These are phyloP conservation scores for Suillus sp. DNA, from an alignment of 768 basidiomycete genomes.

Conservation along the genomic window DNA sequence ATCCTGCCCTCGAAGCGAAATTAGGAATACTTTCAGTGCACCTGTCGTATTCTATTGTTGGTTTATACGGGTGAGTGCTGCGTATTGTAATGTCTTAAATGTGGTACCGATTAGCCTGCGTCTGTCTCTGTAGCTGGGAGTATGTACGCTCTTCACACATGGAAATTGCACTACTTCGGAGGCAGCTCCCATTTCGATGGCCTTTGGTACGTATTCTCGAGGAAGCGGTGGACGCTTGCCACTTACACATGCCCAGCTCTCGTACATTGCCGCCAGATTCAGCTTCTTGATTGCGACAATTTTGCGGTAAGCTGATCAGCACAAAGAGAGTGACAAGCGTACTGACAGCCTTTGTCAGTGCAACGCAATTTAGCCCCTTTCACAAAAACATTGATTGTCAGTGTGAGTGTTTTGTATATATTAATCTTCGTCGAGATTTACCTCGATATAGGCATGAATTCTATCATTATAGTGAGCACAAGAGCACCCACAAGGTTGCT, in stretches of 20 bases:
- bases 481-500: too few species aligned
- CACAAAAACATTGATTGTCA: background rate
- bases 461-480: background rate
- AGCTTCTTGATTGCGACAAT: background rate
- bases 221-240: too few species aligned
- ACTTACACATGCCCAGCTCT: background rate
- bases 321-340: background rate
- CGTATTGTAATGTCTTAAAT: background rate
- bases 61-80: background rate
- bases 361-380: background rate
- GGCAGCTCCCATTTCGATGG: constrained; percentile 2
- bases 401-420: background rate
- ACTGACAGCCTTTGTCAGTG: background rate
- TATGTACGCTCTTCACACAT: constrained; percentile 1
- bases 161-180: background rate
- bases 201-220: background rate
- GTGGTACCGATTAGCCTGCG: too few species aligned
- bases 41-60: background rate
- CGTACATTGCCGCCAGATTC: background rate
- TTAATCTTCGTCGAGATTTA: background rate
- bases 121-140: background rate
- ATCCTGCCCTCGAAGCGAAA: background rate
- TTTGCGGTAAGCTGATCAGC: background rate
- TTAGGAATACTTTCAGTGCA: background rate
- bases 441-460: background rate